These are phyloP conservation scores for Alloteropsis semialata DNA, from an alignment of 176 grass and related monocot species.

Conservation along the genomic window DNA sequence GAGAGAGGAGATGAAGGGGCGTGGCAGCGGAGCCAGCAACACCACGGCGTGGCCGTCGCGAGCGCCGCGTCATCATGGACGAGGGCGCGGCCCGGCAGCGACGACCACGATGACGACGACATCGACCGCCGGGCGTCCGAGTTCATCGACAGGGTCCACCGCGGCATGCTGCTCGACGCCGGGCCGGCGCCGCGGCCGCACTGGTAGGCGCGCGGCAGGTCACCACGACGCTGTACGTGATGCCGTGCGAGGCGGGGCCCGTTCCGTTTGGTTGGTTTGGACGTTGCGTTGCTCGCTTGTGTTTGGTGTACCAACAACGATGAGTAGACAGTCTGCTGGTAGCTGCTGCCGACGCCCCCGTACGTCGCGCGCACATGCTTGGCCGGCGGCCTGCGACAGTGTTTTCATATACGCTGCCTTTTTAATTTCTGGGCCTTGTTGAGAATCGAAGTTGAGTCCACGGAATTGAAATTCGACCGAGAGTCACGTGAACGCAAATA, in stretches of 20 bases:
- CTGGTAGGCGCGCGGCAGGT: neutral
- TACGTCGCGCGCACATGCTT: neutral
- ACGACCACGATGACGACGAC: neutral
- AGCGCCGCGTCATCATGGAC: neutral
- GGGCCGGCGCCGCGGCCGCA: neutral
- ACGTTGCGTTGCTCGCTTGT: neutral
- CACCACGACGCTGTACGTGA: neutral
- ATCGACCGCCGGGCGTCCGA: slow-evolving; percentile 21
- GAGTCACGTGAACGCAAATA: no score
- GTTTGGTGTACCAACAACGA: neutral
- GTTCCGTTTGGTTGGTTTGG: neutral
- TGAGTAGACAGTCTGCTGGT: neutral
- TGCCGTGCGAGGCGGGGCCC: neutral
- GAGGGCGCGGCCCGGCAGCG: neutral
- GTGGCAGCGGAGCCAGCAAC: neutral
- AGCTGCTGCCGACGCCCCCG: neutral
- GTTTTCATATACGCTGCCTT: no score
- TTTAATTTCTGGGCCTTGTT: no score
- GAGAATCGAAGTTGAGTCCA: no score
- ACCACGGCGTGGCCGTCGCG: neutral
- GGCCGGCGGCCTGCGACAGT: neutral
- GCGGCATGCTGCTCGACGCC: neutral
- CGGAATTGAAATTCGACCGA: no score
- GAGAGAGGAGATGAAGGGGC: neutral
- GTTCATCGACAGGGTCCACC: slow-evolving; percentile 34